Base-by-base conservation (phyloP, 208 protist species). In the Leishmania tarentolae region DNA sequence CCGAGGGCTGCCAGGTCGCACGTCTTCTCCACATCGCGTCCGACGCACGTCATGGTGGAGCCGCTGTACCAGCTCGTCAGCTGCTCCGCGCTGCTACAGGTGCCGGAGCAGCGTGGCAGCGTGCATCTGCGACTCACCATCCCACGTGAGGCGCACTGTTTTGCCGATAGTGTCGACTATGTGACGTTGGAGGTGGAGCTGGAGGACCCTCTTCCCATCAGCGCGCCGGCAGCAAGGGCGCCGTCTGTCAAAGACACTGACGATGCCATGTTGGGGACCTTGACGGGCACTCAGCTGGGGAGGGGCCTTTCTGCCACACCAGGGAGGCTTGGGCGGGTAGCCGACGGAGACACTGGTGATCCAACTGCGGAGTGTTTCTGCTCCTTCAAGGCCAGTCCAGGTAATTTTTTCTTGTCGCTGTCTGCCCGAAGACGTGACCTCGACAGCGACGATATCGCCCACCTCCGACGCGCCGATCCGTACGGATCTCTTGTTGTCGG, bases 121-220 rank as follows among this genome's bases (percentile, higher is more conserved):
- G 86, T 93, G 44, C 87, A 87, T 50, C 71, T 96, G 70, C 79
- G 65, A 13, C 84, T 94, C 56, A 47, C 46, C 19, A 76, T 85
- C 21, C 88, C 90, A 1, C 59, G 75, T 11, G 89, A 96, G 40
- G 65, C 83, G 21, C 93, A 96, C 78, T 94, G 90, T 79, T 96
- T 96, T 71, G 88, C 87, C 37, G 93, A 94, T 82, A 78, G 88
- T 15, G 70, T 88, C 8, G 85, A 83, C 65, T 93, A 89, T 81
- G 81, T 91, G 56, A 91, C 84, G 42, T 70, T 96, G 28, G 52
- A 88, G 19, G 84, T 96, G 9, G 91, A 93, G 31, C 76, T 92
- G 68, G 87, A 91, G 46, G 75, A 87, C 35, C 84, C 84, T 19
- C 66, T 84, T n/a, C n/a, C n/a, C 15, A 77, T 61, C 52, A 65